A percentile compares a stretch with the other conserved stretches of the same genome.
Conservation (phyloP, 805 yeast genomes). For the Teunomyces kruisii region DNA sequence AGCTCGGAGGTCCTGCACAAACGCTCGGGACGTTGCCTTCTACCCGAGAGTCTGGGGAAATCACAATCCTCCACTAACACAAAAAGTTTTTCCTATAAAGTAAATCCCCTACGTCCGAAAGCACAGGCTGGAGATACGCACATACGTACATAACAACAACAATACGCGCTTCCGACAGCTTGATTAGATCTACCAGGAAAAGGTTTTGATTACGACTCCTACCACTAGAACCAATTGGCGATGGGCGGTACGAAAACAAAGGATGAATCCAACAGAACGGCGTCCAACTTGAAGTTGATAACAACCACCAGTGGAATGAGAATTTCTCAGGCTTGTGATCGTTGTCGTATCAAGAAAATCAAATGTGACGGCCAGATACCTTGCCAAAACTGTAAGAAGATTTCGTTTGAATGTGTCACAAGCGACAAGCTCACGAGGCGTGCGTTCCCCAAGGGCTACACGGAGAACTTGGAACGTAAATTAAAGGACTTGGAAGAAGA, state of each 20-base stretch:
- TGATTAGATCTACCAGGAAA: not conserved
- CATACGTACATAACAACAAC: not conserved
- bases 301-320: conserved; percentile 43
- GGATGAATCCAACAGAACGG: conserved; percentile 14
- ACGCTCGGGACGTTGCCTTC: not conserved
- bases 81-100: conserved; percentile 4
- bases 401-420: conserved; percentile 67
- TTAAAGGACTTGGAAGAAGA: conserved; percentile 61
- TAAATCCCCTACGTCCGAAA: conserved; percentile 4
- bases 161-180: not conserved
- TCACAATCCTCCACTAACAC: not conserved
- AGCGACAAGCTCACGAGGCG: conserved; percentile 73
- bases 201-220: not conserved
- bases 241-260: not conserved
- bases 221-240: not conserved
- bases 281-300: conserved; percentile 36
- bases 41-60: conserved; percentile 5
- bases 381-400: conserved; percentile 65
- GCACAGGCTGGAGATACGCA: not conserved
- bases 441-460: conserved; percentile 80
- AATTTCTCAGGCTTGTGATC: conserved; percentile 78
- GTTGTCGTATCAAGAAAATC: conserved; percentile 75
- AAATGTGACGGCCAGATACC: conserved; percentile 74
- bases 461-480: conserved; percentile 68
- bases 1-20: not conserved